Evolutionary conservation across 805 yeast species (phyloP), one percentile per base, ranked within the genome.

Genomic region (Kodamaea neixiangensis): DNA sequence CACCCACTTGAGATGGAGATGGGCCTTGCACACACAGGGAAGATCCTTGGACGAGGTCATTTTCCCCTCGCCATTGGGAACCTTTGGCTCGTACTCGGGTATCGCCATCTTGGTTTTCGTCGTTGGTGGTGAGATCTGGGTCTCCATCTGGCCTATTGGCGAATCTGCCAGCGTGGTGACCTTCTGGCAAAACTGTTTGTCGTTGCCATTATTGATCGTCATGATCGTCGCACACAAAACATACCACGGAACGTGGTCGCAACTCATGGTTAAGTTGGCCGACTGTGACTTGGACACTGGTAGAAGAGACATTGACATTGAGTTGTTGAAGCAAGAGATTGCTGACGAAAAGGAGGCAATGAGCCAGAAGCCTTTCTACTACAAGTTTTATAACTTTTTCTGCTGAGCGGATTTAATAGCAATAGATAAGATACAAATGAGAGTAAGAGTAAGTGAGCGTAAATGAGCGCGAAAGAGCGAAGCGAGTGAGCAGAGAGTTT

Each of bases 161-260:
- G 66, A 67, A 14, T 55, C 55, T 35, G 67, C 74, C 14, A 57
- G 49, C 51, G 76, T 72, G 9, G 60, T 57, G 29, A 64, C 63
- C 4, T 82, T 82, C 66, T 80, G 82, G 72, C 71, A 80, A 60
- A 66, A 75, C 51, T 81, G 82, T 66, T 62, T 80, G 53, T 62
- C 66, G 11, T 58, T 64, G 58, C 67, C 67, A n/a, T 54, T 64
- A 33, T 71, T 78, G 66, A 52, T 82, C 33, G 58, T 73, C 1
- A 68, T 81, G 50, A 78, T 75, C 65, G 43, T 73, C 29, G 67
- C 66, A 14, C 79, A 79, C 66, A 78, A 75, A 57, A 64, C 71
- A 45, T 57, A 54, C 48, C 52, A 50, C 60, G 59, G 61, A 54
- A 56, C 66, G 22, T 70, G 69, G 75, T 52, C 29, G 22, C 48